Percentiles rank a stretch among this genome's conserved stretches.
phyloP scores from a whole-genome alignment of 805 yeast genomes.

The Sporopachydermia quercuum region DNA sequence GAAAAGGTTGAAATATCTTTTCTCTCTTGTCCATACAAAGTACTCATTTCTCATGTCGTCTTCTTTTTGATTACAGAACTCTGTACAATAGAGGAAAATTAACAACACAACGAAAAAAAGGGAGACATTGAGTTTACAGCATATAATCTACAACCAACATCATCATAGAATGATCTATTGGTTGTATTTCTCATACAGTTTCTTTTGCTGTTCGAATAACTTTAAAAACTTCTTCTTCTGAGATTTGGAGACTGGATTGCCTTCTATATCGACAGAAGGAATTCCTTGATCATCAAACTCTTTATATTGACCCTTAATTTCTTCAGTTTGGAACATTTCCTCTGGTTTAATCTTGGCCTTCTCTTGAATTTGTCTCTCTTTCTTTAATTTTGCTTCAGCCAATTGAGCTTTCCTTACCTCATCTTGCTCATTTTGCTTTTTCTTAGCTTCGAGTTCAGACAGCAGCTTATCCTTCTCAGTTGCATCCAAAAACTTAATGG shows the following conservation, averaged over 20 bases:
- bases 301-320: slow-evolving; percentile 26
- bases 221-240: slow-evolving; percentile 70
- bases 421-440: slow-evolving; percentile 35
- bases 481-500: slow-evolving; percentile 64
- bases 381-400: slow-evolving; percentile 27
- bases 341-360: slow-evolving; percentile 57
- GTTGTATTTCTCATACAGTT: slow-evolving; percentile 58
- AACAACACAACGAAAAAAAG: too few relatives aligned
- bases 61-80: too few relatives aligned
- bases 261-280: slow-evolving; percentile 62
- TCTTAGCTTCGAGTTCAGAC: slow-evolving; percentile 39
- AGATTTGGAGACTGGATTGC: slow-evolving; percentile 69
- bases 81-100: too few relatives aligned
- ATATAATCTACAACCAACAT: too few relatives aligned
- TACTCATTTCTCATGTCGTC: too few relatives aligned
- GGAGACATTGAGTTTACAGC: too few relatives aligned
- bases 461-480: slow-evolving; percentile 56
- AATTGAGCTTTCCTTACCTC: slow-evolving; percentile 34
- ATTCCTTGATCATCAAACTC: slow-evolving; percentile 81
- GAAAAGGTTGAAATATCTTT: too few relatives aligned
- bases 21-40: too few relatives aligned
- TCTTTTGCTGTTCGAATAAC: slow-evolving; percentile 66
- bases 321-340: slow-evolving; percentile 54
- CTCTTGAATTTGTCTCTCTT: slow-evolving; percentile 50
- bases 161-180: not conserved